Evolutionary conservation across 345 rosid species (phyloP).

Genomic region (Erodium maritimum): DNA sequence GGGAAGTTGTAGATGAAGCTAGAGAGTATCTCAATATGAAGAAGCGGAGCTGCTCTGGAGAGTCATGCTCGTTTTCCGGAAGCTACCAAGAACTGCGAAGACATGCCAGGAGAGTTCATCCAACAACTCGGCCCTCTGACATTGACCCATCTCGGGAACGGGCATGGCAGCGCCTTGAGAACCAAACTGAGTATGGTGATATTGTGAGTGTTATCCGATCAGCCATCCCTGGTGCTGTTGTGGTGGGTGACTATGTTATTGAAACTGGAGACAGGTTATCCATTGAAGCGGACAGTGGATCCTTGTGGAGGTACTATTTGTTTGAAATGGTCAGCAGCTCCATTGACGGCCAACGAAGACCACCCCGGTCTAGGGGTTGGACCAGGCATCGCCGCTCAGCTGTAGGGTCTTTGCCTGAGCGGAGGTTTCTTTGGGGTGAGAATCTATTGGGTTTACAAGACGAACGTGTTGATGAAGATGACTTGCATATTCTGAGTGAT

Average conservation of each 20-base stretch:
- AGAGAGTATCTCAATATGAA: slow-evolving; percentile 68
- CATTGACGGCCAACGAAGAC: neutral
- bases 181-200: slow-evolving; percentile 68
- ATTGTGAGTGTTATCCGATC: slow-evolving; percentile 77
- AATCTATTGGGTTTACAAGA: slow-evolving; percentile 72
- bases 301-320: slow-evolving; percentile 61
- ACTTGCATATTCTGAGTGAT: slow-evolving; percentile 36
- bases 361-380: slow-evolving; percentile 57
- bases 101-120: slow-evolving; percentile 81
- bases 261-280: slow-evolving; percentile 70
- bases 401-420: slow-evolving; percentile 43
- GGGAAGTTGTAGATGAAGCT: slow-evolving; percentile 65
- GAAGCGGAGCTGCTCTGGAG: slow-evolving; percentile 73
- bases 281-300: slow-evolving; percentile 41
- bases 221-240: slow-evolving; percentile 86
- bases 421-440: slow-evolving; percentile 83
- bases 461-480: slow-evolving; percentile 32
- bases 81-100: slow-evolving; percentile 76
- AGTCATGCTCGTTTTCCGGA: slow-evolving; percentile 58
- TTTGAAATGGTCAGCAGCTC: slow-evolving; percentile 50
- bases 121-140: slow-evolving; percentile 64
- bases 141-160: slow-evolving; percentile 75
- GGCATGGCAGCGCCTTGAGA: slow-evolving; percentile 81
- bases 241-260: slow-evolving; percentile 86
- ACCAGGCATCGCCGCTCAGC: slow-evolving; percentile 49